Evolutionary conservation across 1,139 yeast genomes (phyloP).

Genomic region (Nakaseomyces sp.): DNA sequence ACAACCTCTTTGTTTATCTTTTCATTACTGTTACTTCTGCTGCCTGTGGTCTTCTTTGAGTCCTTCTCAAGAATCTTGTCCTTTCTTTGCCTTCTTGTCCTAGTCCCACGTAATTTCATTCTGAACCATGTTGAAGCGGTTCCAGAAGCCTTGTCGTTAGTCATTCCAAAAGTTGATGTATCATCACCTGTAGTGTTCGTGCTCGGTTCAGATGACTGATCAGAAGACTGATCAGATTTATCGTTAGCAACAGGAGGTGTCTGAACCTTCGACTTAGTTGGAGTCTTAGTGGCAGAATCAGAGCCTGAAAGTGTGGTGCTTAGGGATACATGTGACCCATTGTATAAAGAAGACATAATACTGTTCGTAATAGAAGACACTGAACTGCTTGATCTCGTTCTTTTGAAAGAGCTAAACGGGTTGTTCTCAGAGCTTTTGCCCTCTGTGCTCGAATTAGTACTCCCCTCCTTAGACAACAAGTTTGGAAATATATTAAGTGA

Average conservation of each 20-base stretch:
- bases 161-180: conserved; percentile 1
- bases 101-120: conserved; percentile 5
- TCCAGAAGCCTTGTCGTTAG: neutral
- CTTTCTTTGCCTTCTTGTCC: conserved; percentile 5
- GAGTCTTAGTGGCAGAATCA: neutral
- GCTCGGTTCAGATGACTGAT: neutral
- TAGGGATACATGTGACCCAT: conserved; percentile 5
- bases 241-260: neutral
- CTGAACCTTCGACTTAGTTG: neutral
- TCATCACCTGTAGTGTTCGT: neutral
- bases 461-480: conserved; percentile 1
- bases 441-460: conserved; percentile 6
- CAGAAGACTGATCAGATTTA: neutral
- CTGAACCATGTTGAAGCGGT: conserved; percentile 8
- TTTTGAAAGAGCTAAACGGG: neutral
- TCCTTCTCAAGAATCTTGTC: neutral
- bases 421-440: conserved; percentile 5
- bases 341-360: conserved; percentile 16
- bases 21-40: neutral
- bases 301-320: conserved; percentile 3
- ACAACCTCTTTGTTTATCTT: neutral
- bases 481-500: conserved; percentile 1
- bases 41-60: neutral
- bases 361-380: conserved; percentile 18
- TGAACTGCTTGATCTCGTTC: conserved; percentile 14